phyloP scores from a whole-genome alignment of 306 rosid species.

The Castanea crenata region DNA sequence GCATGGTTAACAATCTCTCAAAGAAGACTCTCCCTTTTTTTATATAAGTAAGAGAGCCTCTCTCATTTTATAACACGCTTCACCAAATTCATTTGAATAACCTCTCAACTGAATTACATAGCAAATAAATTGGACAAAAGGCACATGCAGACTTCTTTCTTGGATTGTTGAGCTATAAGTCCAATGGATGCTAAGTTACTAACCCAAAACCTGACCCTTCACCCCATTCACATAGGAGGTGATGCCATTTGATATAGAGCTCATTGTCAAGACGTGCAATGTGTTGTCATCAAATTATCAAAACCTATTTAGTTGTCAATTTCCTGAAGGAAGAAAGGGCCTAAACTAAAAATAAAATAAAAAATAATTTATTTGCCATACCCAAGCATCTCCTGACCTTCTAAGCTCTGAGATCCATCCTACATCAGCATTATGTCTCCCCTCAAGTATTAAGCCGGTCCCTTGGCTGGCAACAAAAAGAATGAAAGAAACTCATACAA shows the following conservation, averaged over 20 bases:
- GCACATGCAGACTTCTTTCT: neutral
- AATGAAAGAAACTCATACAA: slow-evolving; percentile 34
- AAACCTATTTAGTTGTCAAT: slow-evolving; percentile 3
- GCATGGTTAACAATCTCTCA: neutral
- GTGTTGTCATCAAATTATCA: neutral
- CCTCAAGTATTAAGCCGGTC: slow-evolving; percentile 71
- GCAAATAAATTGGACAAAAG: neutral
- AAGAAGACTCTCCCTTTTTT: neutral
- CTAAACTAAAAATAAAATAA: neutral
- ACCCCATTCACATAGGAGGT: neutral
- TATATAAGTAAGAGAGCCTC: neutral
- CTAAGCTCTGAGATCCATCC: slow-evolving; percentile 90
- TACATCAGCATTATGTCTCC: slow-evolving; percentile 83
- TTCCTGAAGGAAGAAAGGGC: neutral
- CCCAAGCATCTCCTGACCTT: slow-evolving; percentile 75
- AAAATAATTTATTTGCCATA: slow-evolving; percentile 31
- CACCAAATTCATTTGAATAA: neutral
- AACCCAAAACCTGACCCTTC: neutral
- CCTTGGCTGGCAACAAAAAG: slow-evolving; percentile 65
- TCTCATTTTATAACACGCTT: neutral
- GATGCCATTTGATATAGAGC: neutral
- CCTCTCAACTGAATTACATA: neutral
- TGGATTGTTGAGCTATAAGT: neutral
- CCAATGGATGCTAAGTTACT: neutral
- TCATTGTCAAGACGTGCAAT: neutral